phyloP scores from a whole-genome alignment of 768 basidiomycete species.

The Phaeotremella skinneri region DNA sequence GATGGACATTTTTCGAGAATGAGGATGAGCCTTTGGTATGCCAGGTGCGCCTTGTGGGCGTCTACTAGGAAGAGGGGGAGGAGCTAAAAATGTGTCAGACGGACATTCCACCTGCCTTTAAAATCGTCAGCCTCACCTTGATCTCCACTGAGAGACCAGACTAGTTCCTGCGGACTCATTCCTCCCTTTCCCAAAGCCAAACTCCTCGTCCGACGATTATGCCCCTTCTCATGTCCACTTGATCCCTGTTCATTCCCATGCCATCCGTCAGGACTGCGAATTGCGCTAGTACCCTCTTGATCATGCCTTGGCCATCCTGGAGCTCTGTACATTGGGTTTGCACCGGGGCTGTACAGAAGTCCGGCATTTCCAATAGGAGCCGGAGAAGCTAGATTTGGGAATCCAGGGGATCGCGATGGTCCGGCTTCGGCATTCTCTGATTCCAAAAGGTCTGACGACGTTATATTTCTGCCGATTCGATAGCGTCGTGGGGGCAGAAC shows the following conservation, averaged over 20 bases:
- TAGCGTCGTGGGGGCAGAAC: constrained; percentile 16
- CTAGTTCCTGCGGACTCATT: constrained; percentile 47
- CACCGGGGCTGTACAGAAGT: constrained; percentile 33
- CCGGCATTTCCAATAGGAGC: constrained; percentile 2
- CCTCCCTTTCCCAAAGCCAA: constrained; percentile 36
- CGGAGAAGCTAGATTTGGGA: not conserved
- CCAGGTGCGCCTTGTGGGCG: constrained; percentile 20
- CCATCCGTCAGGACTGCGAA: constrained; percentile 34
- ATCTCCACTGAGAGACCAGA: constrained; percentile 40
- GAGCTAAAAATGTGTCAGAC: constrained; percentile 14
- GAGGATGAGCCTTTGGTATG: constrained; percentile 45
- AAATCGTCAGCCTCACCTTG: constrained; percentile 17
- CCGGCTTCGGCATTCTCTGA: constrained; percentile 32
- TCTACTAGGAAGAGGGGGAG: constrained; percentile 38
- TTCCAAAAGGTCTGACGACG: constrained; percentile 4
- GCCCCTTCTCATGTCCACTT: constrained; percentile 14
- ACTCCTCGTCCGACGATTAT: constrained; percentile 31
- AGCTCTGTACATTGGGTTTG: constrained; percentile 30
- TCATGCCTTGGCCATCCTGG: constrained; percentile 32
- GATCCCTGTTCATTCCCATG: constrained; percentile 15
- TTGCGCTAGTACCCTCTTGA: constrained; percentile 15
- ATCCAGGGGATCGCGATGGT: constrained; percentile 22
- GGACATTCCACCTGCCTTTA: not conserved
- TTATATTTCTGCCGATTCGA: constrained; percentile 28
- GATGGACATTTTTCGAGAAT: constrained; percentile 50